These are phyloP conservation scores for Penicillium sp. DNA, from an alignment of 2,329 filamentous ascomycete species.

Conservation along the genomic window DNA sequence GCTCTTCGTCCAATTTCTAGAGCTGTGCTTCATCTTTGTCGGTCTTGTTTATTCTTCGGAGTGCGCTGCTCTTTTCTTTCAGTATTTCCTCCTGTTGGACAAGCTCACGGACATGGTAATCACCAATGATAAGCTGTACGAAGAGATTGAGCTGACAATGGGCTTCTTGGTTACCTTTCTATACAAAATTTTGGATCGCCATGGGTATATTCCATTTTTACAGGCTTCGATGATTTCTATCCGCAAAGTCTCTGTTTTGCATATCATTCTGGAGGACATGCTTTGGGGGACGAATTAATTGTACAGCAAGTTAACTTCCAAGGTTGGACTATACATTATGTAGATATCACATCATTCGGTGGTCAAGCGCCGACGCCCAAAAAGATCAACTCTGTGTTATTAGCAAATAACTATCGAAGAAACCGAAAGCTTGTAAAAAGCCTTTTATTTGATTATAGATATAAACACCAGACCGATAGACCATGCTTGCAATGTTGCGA, in stretches of 20 bases:
- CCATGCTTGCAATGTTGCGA: neutral
- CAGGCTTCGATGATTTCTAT: neutral
- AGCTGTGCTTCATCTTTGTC: neutral
- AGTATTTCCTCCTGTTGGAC: neutral
- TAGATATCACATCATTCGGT: neutral
- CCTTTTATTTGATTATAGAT: neutral
- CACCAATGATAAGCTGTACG: neutral
- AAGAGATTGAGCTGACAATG: neutral
- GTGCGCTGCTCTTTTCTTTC: neutral
- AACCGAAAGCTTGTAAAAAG: neutral
- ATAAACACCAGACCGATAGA: neutral
- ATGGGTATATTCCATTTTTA: neutral
- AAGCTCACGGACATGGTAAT: neutral
- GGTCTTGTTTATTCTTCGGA: neutral
- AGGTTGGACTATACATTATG: neutral
- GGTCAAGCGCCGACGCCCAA: neutral
- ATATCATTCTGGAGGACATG: neutral
- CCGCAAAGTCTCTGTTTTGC: neutral
- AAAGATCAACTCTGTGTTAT: neutral
- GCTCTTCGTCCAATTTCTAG: neutral
- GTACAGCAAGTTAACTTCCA: neutral
- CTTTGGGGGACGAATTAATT: neutral
- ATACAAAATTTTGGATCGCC: neutral
- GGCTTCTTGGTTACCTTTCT: neutral
- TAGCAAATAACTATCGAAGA: too few relatives aligned